Base-by-base conservation (phyloP, 441 rosid genomes). In the Theobroma grandiflorum region DNA sequence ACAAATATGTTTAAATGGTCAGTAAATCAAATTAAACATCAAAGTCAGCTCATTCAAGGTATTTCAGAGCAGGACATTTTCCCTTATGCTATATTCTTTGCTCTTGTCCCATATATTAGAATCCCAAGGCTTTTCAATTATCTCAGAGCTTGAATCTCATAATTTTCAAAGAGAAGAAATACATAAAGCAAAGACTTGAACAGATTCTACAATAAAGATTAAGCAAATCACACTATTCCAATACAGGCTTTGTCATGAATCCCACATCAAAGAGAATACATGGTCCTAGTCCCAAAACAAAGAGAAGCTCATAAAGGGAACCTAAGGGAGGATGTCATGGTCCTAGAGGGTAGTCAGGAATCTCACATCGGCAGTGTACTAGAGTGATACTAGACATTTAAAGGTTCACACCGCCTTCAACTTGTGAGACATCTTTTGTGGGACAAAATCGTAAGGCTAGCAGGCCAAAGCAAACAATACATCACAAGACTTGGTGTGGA, bases 21-120 rank as follows among this genome's bases (percentile, higher is more conserved):
- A 22, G 66, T 16, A 58, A 57, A 74, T 74, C 62, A 52, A 72
- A 52, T 15, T 35, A 72, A 52, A 52, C 31, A 72, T 33, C 6
- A 70, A 71, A 66, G 75, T 9, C 15, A 33, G 9, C 22, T 37
- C 20, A 35, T 6, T 64, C 7, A 35, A 5, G 6, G 45, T 2
- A 64, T 15, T 35, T 43, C 68, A 35, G 2, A 31, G 65, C 65
- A 31, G 37, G 22, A 64, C 7, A 63, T 6, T 64, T 35, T 37
- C 43, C 12, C 68, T 37, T 37, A 35, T 14, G 66, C 66, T 61
- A 31, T 5, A 61, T 18, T 31, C 67, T 35, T 14, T 63, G 10
- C 15, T 63, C 67, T 63, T 63, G 67, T 15, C 67, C 43, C 42
- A 35, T 37, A 14, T 35, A 35, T 63, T 63, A 63, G 31, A 55